A percentile compares a stretch with the other conserved stretches of the same genome.
phyloP scores from a whole-genome alignment of 176 grass and related monocot genomes.

The Leersia perrieri region DNA sequence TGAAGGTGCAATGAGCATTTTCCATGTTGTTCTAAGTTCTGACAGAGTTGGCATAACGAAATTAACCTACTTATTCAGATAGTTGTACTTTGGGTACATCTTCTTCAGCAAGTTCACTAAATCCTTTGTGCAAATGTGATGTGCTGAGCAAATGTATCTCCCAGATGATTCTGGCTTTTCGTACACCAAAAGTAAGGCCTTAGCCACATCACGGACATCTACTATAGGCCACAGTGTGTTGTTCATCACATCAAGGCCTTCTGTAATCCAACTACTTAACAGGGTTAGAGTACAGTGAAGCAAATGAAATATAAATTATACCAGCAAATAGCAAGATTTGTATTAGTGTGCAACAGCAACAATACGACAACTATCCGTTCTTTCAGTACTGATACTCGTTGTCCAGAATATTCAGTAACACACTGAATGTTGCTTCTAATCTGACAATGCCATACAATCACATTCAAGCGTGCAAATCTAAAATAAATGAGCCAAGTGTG shows the following conservation, averaged over 20 bases:
- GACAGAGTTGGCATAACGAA: no score
- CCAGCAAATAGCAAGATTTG: neutral
- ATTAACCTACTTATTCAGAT: constrained; percentile 25
- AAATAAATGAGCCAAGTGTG: neutral
- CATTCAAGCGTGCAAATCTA: neutral
- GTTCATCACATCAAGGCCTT: constrained; percentile 26
- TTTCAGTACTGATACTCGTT: neutral
- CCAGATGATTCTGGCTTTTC: constrained; percentile 40
- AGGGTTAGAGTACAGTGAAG: neutral
- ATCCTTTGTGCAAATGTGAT: constrained; percentile 19
- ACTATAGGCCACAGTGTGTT: constrained; percentile 45
- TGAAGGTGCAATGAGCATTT: neutral
- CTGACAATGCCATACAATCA: neutral
- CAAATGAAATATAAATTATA: neutral
- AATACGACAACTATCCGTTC: neutral
- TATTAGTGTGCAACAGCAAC: neutral
- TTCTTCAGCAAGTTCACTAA: constrained; percentile 52
- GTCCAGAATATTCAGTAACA: neutral
- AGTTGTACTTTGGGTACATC: constrained; percentile 36
- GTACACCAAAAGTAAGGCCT: constrained; percentile 47
- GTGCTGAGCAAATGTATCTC: constrained; percentile 40
- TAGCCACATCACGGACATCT: constrained; percentile 54
- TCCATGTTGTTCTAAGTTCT: neutral
- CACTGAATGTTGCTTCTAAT: neutral
- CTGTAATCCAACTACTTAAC: constrained; percentile 11